Evolutionary conservation across 1,139 yeast species (phyloP).

Genomic region (Magnusiomyces sp.): DNA sequence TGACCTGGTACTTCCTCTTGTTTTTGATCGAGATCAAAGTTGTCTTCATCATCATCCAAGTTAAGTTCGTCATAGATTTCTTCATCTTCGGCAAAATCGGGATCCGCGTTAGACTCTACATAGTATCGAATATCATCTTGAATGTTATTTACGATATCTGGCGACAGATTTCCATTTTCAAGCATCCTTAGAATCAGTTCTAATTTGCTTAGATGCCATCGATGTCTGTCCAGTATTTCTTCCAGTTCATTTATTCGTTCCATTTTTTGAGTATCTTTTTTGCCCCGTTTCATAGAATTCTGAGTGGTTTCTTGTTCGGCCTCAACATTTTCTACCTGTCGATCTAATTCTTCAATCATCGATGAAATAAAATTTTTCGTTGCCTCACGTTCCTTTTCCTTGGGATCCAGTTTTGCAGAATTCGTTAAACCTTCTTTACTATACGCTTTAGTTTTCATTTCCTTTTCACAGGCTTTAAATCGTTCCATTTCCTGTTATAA

Average conservation of each 20-base stretch:
- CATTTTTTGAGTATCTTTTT: slow-evolving; percentile 48
- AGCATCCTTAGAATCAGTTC: slow-evolving; percentile 70
- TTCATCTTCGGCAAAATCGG: slow-evolving; percentile 93
- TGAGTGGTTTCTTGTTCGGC: slow-evolving; percentile 60
- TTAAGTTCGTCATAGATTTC: slow-evolving; percentile 85
- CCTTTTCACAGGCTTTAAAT: slow-evolving; percentile 89
- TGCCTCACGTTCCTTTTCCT: slow-evolving; percentile 71
- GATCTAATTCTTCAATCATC: slow-evolving; percentile 72
- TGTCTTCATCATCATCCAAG: slow-evolving; percentile 54
- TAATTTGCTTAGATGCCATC: slow-evolving; percentile 66
- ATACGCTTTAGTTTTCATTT: slow-evolving; percentile 91
- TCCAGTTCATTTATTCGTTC: slow-evolving; percentile 54
- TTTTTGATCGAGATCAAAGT: slow-evolving; percentile 35
- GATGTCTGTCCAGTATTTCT: slow-evolving; percentile 64
- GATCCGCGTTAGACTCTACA: slow-evolving; percentile 91
- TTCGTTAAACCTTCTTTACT: slow-evolving; percentile 87
- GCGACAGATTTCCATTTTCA: slow-evolving; percentile 76
- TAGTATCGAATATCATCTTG: slow-evolving; percentile 90
- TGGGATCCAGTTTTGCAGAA: slow-evolving; percentile 61
- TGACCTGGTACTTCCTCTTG: slow-evolving; percentile 23
- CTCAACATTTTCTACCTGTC: slow-evolving; percentile 73
- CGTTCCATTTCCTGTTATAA: slow-evolving; percentile 72
- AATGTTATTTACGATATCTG: slow-evolving; percentile 69
- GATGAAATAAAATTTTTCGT: slow-evolving; percentile 63
- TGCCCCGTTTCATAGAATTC: slow-evolving; percentile 45